A percentile compares a stretch with the other conserved stretches of the same genome.
Conservation (phyloP, 495 filamentous ascomycete genomes). For the Tuber microsphaerosporum region DNA sequence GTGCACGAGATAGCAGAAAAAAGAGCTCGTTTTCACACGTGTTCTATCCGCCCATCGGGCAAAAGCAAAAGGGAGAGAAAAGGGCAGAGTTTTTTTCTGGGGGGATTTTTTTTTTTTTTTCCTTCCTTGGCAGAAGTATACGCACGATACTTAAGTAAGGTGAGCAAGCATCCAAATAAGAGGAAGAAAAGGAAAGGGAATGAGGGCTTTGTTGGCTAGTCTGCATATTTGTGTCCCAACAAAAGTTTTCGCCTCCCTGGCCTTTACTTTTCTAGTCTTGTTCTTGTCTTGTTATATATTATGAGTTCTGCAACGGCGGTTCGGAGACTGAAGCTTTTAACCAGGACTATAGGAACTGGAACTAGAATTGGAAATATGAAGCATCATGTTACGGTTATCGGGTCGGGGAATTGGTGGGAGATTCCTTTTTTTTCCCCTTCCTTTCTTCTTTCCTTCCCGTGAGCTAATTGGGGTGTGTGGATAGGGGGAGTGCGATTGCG, state of each 20-base stretch:
- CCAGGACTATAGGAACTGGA: neutral
- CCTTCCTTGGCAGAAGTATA: neutral
- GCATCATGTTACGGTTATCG: slow-evolving; percentile 90
- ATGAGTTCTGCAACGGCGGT: neutral
- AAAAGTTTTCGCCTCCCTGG: neutral
- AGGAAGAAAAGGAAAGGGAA: neutral
- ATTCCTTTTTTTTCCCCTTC: neutral
- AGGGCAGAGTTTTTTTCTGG: neutral
- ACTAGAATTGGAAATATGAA: slow-evolving; percentile 33
- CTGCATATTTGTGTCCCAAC: neutral
- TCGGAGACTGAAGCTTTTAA: neutral
- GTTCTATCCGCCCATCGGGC: neutral
- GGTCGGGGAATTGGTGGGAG: slow-evolving; percentile 89
- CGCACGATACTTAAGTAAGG: neutral
- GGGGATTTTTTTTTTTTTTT: neutral
- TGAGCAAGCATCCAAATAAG: neutral
- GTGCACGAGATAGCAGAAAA: neutral
- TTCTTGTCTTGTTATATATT: neutral
- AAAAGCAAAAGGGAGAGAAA: neutral
- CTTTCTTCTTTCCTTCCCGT: neutral
- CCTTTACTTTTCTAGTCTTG: neutral
- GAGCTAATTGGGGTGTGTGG: slow-evolving; percentile 14
- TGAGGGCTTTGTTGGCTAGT: neutral
- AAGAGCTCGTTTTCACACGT: neutral
- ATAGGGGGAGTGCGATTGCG: slow-evolving; percentile 86